Evolutionary conservation across 1,284 basidiomycete species (phyloP), one percentile per base, ranked within the genome.

Genomic region (Apiotrichum laibachii): DNA sequence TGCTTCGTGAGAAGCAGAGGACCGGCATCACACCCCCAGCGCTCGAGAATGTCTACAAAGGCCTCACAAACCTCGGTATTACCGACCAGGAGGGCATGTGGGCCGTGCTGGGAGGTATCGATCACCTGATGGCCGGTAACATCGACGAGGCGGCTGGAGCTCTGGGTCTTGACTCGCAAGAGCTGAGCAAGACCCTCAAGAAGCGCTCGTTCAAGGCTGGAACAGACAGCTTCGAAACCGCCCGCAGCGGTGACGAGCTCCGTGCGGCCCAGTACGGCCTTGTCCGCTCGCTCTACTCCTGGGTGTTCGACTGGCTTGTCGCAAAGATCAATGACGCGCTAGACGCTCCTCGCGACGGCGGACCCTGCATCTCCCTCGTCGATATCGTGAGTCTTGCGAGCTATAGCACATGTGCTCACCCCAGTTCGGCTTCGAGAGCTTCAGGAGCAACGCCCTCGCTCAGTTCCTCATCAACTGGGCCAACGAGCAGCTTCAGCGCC

Each of bases 401-500:
- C 45, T 6, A 16, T 11, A 3, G 7, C 2, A 12, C n/a, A 10
- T 12, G 9, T 8, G 12, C 54, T 49, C 19, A 55, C 31, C 18
- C 15, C 39, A 49, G 47, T 63, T 63, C 31, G 62, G 62, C 6
- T 63, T 63, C n/a, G 62, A 63, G 49, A 58, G 58, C 39, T 63
- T 60, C 44, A 47, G 49, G 22, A 52, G 40, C 16, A 60, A 63
- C 48, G 57, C 58, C n/a, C 58, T 63, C 6, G 59, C 56, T 1
- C 62, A 63, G 54, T 63, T 63, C 48, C 51, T 63, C 21, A 63
- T 63, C 62, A 63, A 63, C 56, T 63, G 62, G 62, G 59, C 62
- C 26, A 63, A 63, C 56, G 62, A 63, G 59, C 59, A 63, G 48
- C 59, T 61, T 13, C 54, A 58, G 26, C 56, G 56, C 12, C 62